These are phyloP conservation scores for Beverwykella pulmonaria DNA, from an alignment of 495 filamentous ascomycete species.

Conservation along the genomic window DNA sequence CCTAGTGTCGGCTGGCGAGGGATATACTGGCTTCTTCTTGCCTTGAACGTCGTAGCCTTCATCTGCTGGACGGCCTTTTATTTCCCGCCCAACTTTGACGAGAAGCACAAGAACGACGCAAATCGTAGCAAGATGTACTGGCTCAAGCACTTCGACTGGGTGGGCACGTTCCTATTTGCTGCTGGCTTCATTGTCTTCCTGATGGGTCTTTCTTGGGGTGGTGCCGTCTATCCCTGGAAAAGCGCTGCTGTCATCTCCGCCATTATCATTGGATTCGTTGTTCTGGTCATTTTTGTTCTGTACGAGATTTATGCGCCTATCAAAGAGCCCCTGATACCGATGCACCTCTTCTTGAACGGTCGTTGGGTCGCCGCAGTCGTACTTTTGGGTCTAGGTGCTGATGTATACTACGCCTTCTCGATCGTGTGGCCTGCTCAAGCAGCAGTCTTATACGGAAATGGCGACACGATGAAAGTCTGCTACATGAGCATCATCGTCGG, in stretches of 20 bases:
- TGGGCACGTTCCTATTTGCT: constrained; percentile 13
- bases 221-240: constrained; percentile 13
- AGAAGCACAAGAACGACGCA: constrained; percentile 6
- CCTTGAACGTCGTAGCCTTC: constrained; percentile 10
- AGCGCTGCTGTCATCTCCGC: neutral
- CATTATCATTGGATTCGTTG: constrained; percentile 2
- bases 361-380: constrained; percentile 7
- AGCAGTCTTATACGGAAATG: constrained; percentile 14
- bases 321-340: constrained; percentile 20
- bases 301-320: constrained; percentile 14
- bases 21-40: constrained; percentile 12
- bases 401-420: constrained; percentile 20
- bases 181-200: constrained; percentile 19
- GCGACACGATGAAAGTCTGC: constrained; percentile 4
- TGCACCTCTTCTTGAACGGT: constrained; percentile 19
- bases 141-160: constrained; percentile 20
- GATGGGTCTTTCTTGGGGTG: constrained; percentile 18
- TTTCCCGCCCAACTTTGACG: constrained; percentile 24
- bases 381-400: constrained; percentile 13
- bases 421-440: constrained; percentile 15
- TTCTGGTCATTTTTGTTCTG: constrained; percentile 1
- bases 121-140: constrained; percentile 16
- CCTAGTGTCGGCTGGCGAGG: constrained; percentile 8
- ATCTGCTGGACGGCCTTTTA: constrained; percentile 18
- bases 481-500: constrained; percentile 3